These are phyloP conservation scores for Ophiocordyceps camponoti-floridani DNA, from an alignment of 2,329 filamentous ascomycete species.

Conservation along the genomic window DNA sequence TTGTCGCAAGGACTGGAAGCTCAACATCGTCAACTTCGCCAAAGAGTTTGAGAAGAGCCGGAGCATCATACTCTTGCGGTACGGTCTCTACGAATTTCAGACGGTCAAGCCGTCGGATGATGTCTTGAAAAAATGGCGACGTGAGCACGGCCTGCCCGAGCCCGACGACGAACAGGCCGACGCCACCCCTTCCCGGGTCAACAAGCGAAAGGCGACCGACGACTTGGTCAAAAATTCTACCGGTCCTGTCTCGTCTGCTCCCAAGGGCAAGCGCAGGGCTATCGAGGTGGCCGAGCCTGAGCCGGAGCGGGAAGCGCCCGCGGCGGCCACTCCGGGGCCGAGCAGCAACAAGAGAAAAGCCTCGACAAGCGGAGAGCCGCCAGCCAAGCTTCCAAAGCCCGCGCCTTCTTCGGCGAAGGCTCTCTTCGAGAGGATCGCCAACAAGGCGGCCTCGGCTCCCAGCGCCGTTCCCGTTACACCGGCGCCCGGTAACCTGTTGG, in stretches of 20 bases:
- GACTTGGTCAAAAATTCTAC: conserved; percentile 22
- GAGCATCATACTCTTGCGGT: conserved; percentile 41
- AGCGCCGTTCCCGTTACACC: conserved; percentile 7
- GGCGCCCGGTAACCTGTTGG: conserved; percentile 15
- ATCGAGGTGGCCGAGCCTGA: conserved; percentile 20
- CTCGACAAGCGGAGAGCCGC: conserved; percentile 26
- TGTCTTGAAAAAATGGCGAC: conserved; percentile 38
- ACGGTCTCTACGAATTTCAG: conserved; percentile 45
- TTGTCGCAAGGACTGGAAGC: conserved; percentile 40
- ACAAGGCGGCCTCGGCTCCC: conserved; percentile 18
- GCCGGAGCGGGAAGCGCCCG: conserved; percentile 8
- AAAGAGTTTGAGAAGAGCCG: conserved; percentile 48
- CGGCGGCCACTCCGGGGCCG: conserved; percentile 9
- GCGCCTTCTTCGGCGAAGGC: conserved; percentile 35
- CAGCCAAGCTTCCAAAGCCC: conserved; percentile 31
- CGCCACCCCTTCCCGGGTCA: conserved; percentile 11
- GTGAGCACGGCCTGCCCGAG: conserved; percentile 34
- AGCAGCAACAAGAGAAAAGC: conserved; percentile 35
- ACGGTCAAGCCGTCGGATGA: conserved; percentile 41
- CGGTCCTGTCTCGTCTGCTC: conserved; percentile 15
- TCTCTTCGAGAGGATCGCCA: conserved; percentile 38
- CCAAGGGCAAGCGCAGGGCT: conserved; percentile 31
- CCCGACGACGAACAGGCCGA: conserved; percentile 23
- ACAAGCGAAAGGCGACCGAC: conserved; percentile 41
- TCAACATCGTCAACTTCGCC: conserved; percentile 43